Base-by-base conservation (phyloP, 257 asterid species). In the Salvia hispanica region DNA sequence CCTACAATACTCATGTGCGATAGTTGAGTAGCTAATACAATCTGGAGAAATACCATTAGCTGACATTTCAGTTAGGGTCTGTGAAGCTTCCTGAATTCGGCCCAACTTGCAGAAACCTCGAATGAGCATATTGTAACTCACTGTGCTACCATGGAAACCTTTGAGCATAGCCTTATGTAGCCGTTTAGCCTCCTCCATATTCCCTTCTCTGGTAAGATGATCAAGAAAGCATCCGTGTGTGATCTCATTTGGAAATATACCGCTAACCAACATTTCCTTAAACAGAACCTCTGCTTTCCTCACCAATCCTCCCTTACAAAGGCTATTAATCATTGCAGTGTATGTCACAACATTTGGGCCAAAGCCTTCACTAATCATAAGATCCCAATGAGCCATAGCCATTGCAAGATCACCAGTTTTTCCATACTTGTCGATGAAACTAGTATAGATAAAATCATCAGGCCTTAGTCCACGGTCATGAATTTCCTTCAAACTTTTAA, bases 161-260 rank as follows among this genome's bases (percentile, higher is more conserved):
- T 66, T 72, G 14, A 81, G 55, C 92, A 90, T 85, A 33, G 78
- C 72, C 33, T 69, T 57, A 62, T 93, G 97, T n/a, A 93, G 83
- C 57, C 64, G 73, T 37, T 69, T 56, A 64, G 97, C 97, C 69
- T 83, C 85, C 66, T 79, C 76, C 87, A 93, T 86, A 76, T 79
- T 74, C 34, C 94, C 95, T 61, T 64, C 85, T 71, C 82, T 39
- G 0, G 92, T 77, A 42, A 93, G 86, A 72, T 85, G 84, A 79
- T 90, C 92, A 14, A 93, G 95, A 71, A 93, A 81, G 78, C 96
- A 86, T 31, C 95, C 93, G 52, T 84, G 88, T 4, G 97, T 88
- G 56, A 86, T 64, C 70, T 84, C 84, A 70, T 86, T 88, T 44
- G 97, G 96, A 31, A 77, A 44, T 74, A 85, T 56, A n/a, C 95